Evolutionary conservation across 2,329 filamentous ascomycete species (phyloP).

Genomic region (Botrytis sinoallii): DNA sequence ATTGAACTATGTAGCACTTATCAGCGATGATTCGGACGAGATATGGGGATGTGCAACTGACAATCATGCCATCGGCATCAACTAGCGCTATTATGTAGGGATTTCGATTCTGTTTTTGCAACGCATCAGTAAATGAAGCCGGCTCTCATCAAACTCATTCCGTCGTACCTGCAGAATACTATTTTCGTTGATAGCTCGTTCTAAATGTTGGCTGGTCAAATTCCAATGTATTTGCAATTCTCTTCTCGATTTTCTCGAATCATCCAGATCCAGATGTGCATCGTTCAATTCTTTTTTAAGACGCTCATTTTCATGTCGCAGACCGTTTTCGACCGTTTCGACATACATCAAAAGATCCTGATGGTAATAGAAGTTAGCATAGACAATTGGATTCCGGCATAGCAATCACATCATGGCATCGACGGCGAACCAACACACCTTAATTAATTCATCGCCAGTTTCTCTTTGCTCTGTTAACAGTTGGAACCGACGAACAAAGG

Average conservation of each 20-base stretch:
- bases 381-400: neutral
- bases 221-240: conserved; percentile 50
- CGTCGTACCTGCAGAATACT: conserved; percentile 47
- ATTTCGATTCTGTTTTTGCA: conserved; percentile 44
- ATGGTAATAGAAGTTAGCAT: conserved; percentile 13
- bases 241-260: conserved; percentile 48
- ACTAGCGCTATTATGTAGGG: conserved; percentile 59
- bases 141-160: neutral
- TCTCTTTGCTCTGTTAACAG: conserved; percentile 44
- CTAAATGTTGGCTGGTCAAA: conserved; percentile 40
- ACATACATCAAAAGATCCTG: conserved; percentile 50
- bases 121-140: conserved; percentile 6
- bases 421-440: conserved; percentile 38
- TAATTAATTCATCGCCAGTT: conserved; percentile 46
- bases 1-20: conserved; percentile 49
- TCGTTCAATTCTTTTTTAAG: conserved; percentile 45
- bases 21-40: conserved; percentile 18
- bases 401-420: neutral
- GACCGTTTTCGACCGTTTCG: conserved; percentile 44
- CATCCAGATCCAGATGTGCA: conserved; percentile 49
- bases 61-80: conserved; percentile 61
- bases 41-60: conserved; percentile 39
- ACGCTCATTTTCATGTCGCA: conserved; percentile 45
- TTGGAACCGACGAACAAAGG: conserved; percentile 48
- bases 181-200: conserved; percentile 41